Base-by-base conservation (phyloP, 805 yeast species). In the Saturnispora galanensis region DNA sequence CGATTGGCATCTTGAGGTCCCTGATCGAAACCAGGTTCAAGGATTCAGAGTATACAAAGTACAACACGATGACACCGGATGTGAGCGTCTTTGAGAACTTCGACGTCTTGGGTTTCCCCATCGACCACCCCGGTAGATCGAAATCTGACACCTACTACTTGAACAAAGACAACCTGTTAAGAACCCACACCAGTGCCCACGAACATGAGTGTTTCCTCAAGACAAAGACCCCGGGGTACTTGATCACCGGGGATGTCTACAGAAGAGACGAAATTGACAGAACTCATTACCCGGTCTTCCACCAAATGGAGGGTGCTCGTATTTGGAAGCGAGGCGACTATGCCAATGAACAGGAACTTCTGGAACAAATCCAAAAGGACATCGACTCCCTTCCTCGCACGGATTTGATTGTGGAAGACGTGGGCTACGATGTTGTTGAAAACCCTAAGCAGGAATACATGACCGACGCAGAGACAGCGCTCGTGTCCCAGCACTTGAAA, bases 131-230 rank as follows among this genome's bases (percentile, higher is more conserved):
- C 0, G 97, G 98, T 3, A 72, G 98, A 56, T 77, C 93, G 15
- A 84, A 76, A 56, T 83, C 95, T 3, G 98, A 93, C 60, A 90
- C 98, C 0, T 93, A 93, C 63, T 93, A 93, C 56, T 59, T 93
- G 43, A 89, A 93, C 64, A 71, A 78, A 43, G 73, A 74, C 16
- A 67, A 80, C 30, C 67, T 93, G 28, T 66, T 93, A 48, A 70
- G 98, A 56, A 93, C 98, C 0, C 98, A 93, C 59, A 90, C 98
- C 0, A 88, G 97, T 1, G 98, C 98, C 0, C 98, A 93, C 62
- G 98, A 93, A 64, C 76, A 74, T 52, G 88, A 84, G 56, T 87
- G 96, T 57, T 90, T 87, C 64, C 68, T 71, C 38, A 63, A 64
- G 2, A 70, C 79, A 42, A 58, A 71, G 26, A 79, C 90, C 0